Conservation (phyloP, 345 rosid genomes). For the Clausena lansium region DNA sequence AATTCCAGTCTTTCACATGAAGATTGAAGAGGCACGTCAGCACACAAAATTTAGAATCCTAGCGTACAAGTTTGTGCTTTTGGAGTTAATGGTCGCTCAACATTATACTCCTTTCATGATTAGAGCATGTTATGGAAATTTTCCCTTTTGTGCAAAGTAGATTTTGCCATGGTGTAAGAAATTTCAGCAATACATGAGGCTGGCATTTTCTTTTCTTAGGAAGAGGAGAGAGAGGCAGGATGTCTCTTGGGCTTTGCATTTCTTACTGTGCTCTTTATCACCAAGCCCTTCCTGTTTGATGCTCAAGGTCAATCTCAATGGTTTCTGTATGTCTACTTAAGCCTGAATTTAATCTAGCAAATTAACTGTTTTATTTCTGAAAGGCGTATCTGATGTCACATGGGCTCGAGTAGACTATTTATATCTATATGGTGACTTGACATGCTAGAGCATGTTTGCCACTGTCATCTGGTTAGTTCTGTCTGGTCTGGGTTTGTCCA, state of each 20-base stretch:
- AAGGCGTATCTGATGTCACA: background rate
- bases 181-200: background rate
- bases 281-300: background rate
- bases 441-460: conserved; percentile 17
- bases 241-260: background rate
- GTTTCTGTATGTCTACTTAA: background rate
- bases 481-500: background rate
- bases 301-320: background rate
- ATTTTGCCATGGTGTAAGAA: no score
- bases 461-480: conserved; percentile 1
- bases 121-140: no score
- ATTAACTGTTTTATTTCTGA: background rate
- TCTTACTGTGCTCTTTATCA: background rate
- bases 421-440: background rate
- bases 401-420: background rate
- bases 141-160: no score
- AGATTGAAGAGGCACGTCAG: background rate
- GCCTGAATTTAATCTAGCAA: background rate
- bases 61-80: no score
- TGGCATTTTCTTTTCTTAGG: background rate
- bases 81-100: no score
- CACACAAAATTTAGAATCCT: no score
- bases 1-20: background rate
- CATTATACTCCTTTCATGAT: no score
- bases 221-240: background rate